Conservation (phyloP, 78 protist species). For the Dictyostelium purpureum region DNA sequence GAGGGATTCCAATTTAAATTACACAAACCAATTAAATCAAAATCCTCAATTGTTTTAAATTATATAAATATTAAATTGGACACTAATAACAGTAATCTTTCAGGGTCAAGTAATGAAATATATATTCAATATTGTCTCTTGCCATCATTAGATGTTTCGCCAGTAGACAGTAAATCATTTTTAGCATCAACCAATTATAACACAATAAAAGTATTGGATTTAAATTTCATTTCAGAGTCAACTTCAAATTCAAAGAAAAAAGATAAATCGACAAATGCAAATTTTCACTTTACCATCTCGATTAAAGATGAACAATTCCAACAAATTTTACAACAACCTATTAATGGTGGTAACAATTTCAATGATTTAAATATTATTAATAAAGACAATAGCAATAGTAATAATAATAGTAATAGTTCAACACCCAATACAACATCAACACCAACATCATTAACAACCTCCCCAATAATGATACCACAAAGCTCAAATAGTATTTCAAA, state of each 20-base stretch:
- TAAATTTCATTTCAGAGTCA: neutral
- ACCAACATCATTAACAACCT: neutral
- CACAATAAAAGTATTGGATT: neutral
- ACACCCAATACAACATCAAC: neutral
- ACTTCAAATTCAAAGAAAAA: neutral
- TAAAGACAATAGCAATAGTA: neutral
- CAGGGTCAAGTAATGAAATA: too few species aligned
- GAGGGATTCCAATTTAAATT: constrained; percentile 51
- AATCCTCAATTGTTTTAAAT: neutral
- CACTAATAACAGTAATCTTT: neutral
- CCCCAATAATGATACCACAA: constrained; percentile 5
- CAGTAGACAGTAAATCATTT: too few species aligned
- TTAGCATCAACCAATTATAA: neutral
- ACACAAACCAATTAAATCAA: constrained; percentile 30
- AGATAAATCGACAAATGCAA: neutral
- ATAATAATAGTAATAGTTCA: neutral
- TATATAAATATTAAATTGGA: neutral
- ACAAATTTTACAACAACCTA: neutral
- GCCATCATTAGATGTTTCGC: neutral
- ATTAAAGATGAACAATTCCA: constrained; percentile 10
- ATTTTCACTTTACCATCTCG: neutral
- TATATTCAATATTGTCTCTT: constrained; percentile 4
- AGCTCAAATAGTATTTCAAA: too few species aligned
- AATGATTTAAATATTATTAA: too few species aligned
- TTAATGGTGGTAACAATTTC: neutral